Percentiles rank a stretch among this genome's conserved stretches.
These are phyloP conservation scores for Rhodotorula toruloides DNA, from an alignment of 768 basidiomycete genomes.

Conservation along the genomic window DNA sequence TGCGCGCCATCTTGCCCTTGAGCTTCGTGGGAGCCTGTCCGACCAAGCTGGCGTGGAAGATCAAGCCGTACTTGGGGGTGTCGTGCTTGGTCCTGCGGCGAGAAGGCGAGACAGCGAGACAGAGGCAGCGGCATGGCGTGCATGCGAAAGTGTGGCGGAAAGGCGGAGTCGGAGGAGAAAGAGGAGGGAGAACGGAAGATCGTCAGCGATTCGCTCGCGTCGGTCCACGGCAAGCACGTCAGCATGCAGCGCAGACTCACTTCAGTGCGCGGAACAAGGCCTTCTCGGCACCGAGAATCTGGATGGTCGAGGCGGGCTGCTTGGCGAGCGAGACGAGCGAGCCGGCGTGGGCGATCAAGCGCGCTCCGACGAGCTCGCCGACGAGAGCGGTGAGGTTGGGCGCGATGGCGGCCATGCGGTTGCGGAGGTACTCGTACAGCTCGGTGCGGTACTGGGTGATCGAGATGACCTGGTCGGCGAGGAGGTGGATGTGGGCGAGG, in stretches of 20 bases:
- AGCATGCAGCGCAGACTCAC: not conserved
- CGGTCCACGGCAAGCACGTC: not conserved
- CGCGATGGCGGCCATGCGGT: slow-evolving; percentile 96
- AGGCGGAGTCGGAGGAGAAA: not conserved
- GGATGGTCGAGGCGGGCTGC: slow-evolving; percentile 52
- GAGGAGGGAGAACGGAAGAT: not conserved
- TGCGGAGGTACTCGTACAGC: slow-evolving; percentile 90
- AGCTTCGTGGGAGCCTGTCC: slow-evolving; percentile 77
- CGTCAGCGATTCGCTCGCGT: too few species aligned
- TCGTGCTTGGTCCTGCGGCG: slow-evolving; percentile 51
- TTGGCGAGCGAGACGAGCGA: slow-evolving; percentile 52
- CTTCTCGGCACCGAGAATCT: slow-evolving; percentile 54
- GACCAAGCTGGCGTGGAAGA: slow-evolving; percentile 69
- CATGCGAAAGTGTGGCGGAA: not conserved
- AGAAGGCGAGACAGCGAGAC: not conserved
- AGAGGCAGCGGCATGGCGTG: too few species aligned
- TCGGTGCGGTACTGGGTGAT: slow-evolving; percentile 92
- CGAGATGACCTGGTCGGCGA: slow-evolving; percentile 97
- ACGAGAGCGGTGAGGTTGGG: slow-evolving; percentile 88
- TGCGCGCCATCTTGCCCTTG: slow-evolving; percentile 99
- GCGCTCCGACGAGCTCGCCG: slow-evolving; percentile 70
- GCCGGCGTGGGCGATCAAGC: slow-evolving; percentile 60
- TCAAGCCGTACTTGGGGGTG: slow-evolving; percentile 86
- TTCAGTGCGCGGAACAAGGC: slow-evolving; percentile 53
- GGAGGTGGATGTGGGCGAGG: slow-evolving; percentile 89